Conservation (phyloP, 805 yeast genomes). For the Millerago galiae region DNA sequence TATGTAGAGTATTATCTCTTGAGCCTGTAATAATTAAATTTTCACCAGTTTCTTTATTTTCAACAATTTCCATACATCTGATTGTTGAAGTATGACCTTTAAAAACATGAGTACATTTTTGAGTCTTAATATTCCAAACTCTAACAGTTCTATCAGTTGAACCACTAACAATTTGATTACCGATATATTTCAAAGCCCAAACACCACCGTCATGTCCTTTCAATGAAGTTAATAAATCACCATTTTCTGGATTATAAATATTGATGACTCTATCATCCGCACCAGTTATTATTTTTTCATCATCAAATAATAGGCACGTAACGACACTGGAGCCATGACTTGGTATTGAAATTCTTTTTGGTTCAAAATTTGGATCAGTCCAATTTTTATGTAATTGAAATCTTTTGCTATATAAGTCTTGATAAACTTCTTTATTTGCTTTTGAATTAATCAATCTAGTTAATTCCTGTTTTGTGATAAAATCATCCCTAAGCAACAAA, state of each 20-base stretch:
- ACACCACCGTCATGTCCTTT: conserved; percentile 97
- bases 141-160: conserved; percentile 93
- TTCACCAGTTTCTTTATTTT: conserved; percentile 53
- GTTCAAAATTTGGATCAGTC: conserved; percentile 68
- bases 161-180: conserved; percentile 83
- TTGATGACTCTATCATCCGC: conserved; percentile 82
- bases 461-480: conserved; percentile 44
- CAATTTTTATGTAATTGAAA: conserved; percentile 48
- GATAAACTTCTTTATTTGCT: conserved; percentile 6
- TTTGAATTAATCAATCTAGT: conserved; percentile 20
- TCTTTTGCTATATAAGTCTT: conserved; percentile 15
- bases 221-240: conserved; percentile 53
- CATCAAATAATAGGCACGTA: conserved; percentile 91
- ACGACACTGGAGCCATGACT: conserved; percentile 81
- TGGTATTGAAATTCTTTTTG: conserved; percentile 56
- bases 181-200: conserved; percentile 91
- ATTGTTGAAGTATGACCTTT: conserved; percentile 91
- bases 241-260: conserved; percentile 72
- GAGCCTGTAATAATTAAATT: conserved; percentile 85
- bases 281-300: conserved; percentile 84
- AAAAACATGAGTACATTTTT: conserved; percentile 85
- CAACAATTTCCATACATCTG: conserved; percentile 79
- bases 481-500: conserved; percentile 54
- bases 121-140: conserved; percentile 84
- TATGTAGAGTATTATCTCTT: conserved; percentile 74